Conservation (phyloP, 2,329 filamentous ascomycete genomes). For the Parastagonospora avenae region DNA sequence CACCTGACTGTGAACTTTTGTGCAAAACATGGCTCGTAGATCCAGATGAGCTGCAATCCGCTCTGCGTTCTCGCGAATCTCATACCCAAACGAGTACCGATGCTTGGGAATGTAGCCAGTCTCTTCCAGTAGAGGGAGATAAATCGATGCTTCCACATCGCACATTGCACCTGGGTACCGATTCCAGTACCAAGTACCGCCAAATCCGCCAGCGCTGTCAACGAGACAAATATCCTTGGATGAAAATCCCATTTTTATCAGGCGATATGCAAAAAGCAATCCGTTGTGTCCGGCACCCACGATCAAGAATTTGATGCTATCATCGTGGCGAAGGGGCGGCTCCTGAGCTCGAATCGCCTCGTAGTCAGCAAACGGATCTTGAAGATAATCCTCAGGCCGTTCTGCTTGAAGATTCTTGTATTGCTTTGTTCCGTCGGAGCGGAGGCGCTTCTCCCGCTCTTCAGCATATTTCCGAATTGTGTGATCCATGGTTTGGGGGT, state of each 20-base stretch:
- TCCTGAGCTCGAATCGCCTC: neutral
- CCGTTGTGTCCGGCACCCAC: neutral
- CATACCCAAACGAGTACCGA: slow-evolving; percentile 51
- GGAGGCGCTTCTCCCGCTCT: neutral
- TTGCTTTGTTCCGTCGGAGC: neutral
- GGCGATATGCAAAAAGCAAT: slow-evolving; percentile 10
- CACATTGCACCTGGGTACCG: slow-evolving; percentile 57
- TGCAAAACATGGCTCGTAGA: slow-evolving; percentile 37
- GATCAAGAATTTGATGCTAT: neutral
- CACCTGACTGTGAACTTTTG: slow-evolving; percentile 20
- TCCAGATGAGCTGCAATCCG: slow-evolving; percentile 47
- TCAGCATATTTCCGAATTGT: neutral
- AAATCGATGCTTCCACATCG: slow-evolving; percentile 65
- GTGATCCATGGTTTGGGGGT: neutral
- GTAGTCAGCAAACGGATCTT: neutral
- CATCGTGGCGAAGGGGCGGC: neutral
- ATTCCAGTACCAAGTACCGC: slow-evolving; percentile 57
- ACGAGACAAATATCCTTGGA: slow-evolving; percentile 46
- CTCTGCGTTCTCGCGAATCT: slow-evolving; percentile 52
- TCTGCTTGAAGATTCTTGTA: neutral
- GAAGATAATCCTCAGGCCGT: neutral
- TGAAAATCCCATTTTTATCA: slow-evolving; percentile 46
- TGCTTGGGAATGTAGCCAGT: slow-evolving; percentile 61
- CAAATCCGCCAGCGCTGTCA: slow-evolving; percentile 54
- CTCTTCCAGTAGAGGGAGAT: slow-evolving; percentile 66